Percentiles rank a stretch among this genome's conserved stretches.
Conservation (phyloP, 768 basidiomycete genomes). For the Pholiota microspora region DNA sequence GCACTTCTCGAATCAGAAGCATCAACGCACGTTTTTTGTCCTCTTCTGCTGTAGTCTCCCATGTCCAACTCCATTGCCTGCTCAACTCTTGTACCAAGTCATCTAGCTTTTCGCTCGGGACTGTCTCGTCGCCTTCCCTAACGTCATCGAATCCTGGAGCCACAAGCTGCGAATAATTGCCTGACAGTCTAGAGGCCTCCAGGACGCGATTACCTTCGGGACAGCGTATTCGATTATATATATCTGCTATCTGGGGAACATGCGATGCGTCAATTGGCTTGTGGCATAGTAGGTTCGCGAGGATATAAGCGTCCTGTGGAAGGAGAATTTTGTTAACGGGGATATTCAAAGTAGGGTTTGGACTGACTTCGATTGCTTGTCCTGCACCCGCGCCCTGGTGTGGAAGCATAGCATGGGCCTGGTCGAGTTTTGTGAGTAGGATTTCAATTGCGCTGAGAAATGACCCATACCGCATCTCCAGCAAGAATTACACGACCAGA, state of each 20-base stretch:
- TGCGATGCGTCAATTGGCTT: background rate
- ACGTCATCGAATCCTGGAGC: background rate
- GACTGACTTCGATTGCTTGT: conserved; percentile 3
- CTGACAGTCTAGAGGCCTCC: background rate
- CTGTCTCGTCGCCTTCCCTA: background rate
- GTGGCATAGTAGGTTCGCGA: background rate
- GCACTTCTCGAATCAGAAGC: too few species aligned
- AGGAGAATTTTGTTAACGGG: background rate
- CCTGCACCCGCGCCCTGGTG: conserved; percentile 4
- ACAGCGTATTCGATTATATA: background rate
- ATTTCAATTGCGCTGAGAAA: background rate
- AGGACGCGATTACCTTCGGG: conserved; percentile 1
- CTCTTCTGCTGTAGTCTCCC: background rate
- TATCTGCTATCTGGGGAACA: background rate
- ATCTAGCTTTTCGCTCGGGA: background rate
- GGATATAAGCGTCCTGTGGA: conserved; percentile 3
- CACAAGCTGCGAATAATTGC: background rate
- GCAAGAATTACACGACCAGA: conserved; percentile 39
- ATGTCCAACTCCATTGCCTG: background rate
- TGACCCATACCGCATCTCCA: conserved; percentile 43
- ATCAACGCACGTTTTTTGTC: background rate
- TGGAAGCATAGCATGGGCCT: conserved; percentile 8
- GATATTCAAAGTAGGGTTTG: background rate
- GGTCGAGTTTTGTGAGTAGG: background rate
- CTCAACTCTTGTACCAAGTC: background rate